Percentiles rank a stretch among this genome's conserved stretches.
Evolutionary conservation across 2,329 filamentous ascomycete genomes (phyloP).

Genomic region (Fusarium nurragi): DNA sequence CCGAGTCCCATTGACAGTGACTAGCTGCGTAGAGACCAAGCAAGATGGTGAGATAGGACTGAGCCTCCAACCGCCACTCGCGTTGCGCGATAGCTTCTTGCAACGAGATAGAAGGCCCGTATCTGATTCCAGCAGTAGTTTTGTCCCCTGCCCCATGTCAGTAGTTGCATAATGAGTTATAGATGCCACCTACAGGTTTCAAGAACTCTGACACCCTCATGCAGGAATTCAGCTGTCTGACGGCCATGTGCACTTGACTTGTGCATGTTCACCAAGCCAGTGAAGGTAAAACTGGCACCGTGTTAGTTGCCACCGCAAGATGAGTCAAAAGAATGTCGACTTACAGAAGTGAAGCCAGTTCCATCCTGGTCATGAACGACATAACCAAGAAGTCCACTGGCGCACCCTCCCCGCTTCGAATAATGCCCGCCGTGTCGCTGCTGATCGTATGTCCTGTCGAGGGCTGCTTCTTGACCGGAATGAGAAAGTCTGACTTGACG

Average conservation of each 20-base stretch:
- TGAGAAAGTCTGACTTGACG: conserved; percentile 58
- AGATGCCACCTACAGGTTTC: conserved; percentile 55
- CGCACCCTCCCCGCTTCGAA: conserved; percentile 59
- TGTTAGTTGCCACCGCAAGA: conserved; percentile 23
- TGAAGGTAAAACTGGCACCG: conserved; percentile 61
- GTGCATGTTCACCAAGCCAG: conserved; percentile 59
- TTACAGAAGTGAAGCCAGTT: conserved; percentile 65
- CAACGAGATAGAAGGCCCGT: conserved; percentile 60
- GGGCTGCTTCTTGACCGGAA: conserved; percentile 65
- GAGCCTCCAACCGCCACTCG: conserved; percentile 72
- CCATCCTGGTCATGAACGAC: conserved; percentile 68
- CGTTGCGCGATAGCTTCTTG: conserved; percentile 66
- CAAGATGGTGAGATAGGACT: conserved; percentile 76
- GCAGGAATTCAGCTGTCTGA: conserved; percentile 53
- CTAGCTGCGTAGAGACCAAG: conserved; percentile 75
- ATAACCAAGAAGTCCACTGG: conserved; percentile 66
- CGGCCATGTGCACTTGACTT: conserved; percentile 49
- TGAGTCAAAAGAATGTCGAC: conserved; percentile 38
- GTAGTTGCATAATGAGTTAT: not conserved
- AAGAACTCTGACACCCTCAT: conserved; percentile 56
- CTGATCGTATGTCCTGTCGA: conserved; percentile 63
- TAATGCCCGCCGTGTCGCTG: conserved; percentile 64
- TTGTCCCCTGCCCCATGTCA: conserved; percentile 48
- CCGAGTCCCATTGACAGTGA: conserved; percentile 74
- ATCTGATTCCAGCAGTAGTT: conserved; percentile 49